Percentiles rank a stretch among this genome's conserved stretches.
phyloP scores from a whole-genome alignment of 495 filamentous ascomycete species.

The Aspergillus olivimuriae region DNA sequence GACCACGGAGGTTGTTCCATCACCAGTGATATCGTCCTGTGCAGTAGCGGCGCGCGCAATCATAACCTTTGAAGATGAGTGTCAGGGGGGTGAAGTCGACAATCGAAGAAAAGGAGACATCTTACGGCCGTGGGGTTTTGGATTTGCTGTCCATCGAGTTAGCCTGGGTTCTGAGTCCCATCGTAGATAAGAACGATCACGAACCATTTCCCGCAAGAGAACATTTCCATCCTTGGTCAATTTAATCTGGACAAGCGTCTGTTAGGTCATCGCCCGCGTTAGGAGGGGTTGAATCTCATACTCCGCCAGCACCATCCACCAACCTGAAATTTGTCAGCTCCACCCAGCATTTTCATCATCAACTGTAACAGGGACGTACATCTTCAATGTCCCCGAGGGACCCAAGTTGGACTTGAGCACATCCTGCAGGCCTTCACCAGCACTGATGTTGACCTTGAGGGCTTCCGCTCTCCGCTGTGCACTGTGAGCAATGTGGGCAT shows the following conservation, averaged over 20 bases:
- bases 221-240: slow-evolving; percentile 99
- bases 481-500: slow-evolving; percentile 34
- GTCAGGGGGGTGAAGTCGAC: slow-evolving; percentile 11
- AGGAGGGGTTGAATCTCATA: slow-evolving; percentile 42
- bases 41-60: slow-evolving; percentile 96
- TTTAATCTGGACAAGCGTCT: slow-evolving; percentile 66
- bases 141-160: slow-evolving; percentile 51
- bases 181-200: slow-evolving; percentile 4
- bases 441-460: slow-evolving; percentile 90
- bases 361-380: slow-evolving; percentile 49
- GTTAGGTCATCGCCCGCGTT: slow-evolving; percentile 9
- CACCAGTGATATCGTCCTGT: slow-evolving; percentile 96
- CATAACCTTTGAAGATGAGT: slow-evolving; percentile 60
- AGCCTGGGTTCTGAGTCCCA: slow-evolving; percentile 16
- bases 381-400: slow-evolving; percentile 92
- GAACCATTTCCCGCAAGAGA: slow-evolving; percentile 91
- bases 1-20: slow-evolving; percentile 96
- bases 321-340: slow-evolving; percentile 54
- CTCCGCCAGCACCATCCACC: slow-evolving; percentile 89
- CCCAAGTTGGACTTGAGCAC: slow-evolving; percentile 95
- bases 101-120: no score
- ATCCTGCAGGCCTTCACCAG: slow-evolving; percentile 91
- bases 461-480: slow-evolving; percentile 87
- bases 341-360: slow-evolving; percentile 4
- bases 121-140: slow-evolving; percentile 82